phyloP scores from a whole-genome alignment of 345 rosid genomes.

The Camelina neglecta region DNA sequence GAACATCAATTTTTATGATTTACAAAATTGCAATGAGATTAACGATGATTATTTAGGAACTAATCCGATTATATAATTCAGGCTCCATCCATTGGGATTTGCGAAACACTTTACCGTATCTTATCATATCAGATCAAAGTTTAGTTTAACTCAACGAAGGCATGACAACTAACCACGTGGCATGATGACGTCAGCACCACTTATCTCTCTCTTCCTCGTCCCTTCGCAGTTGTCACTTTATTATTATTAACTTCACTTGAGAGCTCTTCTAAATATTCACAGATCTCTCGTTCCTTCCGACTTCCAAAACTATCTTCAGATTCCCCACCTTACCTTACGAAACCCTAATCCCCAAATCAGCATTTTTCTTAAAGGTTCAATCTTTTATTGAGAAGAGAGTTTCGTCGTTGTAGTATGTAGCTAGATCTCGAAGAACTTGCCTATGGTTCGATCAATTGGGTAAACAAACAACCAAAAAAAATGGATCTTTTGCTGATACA shows the following conservation, averaged over 20 bases:
- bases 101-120: slow-evolving; percentile 8
- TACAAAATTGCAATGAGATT: background rate
- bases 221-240: slow-evolving; percentile 35
- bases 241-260: slow-evolving; percentile 29
- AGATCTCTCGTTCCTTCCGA: slow-evolving; percentile 17
- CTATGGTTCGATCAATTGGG: slow-evolving; percentile 38
- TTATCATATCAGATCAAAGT: slow-evolving; percentile 12
- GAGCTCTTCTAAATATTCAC: background rate
- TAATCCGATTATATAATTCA: background rate
- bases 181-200: slow-evolving; percentile 22
- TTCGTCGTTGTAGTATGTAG: slow-evolving; percentile 30
- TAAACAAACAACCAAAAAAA: background rate
- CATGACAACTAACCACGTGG: slow-evolving; percentile 33
- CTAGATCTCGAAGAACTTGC: background rate
- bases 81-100: background rate
- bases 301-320: background rate
- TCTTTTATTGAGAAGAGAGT: slow-evolving; percentile 32
- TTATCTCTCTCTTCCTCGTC: background rate
- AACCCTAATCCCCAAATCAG: slow-evolving; percentile 40
- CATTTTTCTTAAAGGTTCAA: slow-evolving; percentile 3
- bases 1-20: too few relatives aligned
- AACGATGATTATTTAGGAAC: background rate
- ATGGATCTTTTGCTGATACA: slow-evolving; percentile 53
- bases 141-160: slow-evolving; percentile 11
- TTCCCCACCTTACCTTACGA: background rate